phyloP scores from a whole-genome alignment of 2,329 filamentous ascomycete genomes.

The Pseudohalonectria lignicola region DNA sequence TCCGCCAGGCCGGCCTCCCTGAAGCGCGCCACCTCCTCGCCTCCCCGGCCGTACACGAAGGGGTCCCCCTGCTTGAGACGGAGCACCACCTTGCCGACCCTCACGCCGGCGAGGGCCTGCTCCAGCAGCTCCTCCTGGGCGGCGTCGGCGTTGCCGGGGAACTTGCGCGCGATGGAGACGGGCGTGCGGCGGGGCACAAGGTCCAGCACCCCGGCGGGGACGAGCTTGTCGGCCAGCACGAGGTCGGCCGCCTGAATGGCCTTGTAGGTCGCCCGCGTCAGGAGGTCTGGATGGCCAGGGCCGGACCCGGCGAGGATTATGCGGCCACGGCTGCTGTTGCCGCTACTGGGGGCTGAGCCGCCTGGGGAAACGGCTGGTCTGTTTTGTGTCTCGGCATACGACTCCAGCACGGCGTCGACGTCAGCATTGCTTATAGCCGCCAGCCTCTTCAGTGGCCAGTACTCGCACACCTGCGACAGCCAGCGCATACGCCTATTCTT shows the following conservation, averaged over 20 bases:
- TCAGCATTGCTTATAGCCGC: conserved; percentile 72
- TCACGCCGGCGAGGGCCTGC: conserved; percentile 58
- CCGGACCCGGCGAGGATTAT: conserved; percentile 88
- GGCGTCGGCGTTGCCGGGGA: conserved; percentile 89
- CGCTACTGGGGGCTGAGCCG: conserved; percentile 8
- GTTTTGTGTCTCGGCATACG: conserved; percentile 48
- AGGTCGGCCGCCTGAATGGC: conserved; percentile 66
- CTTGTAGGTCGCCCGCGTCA: conserved; percentile 72
- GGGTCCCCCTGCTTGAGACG: conserved; percentile 94
- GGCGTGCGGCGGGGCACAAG: conserved; percentile 83
- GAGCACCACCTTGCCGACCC: conserved; percentile 65
- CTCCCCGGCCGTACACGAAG: conserved; percentile 89
- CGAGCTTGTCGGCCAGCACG: conserved; percentile 78
- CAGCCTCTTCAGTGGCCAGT: conserved; percentile 83
- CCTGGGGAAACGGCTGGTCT: no score
- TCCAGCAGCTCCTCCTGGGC: conserved; percentile 84
- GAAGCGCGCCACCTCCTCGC: conserved; percentile 87
- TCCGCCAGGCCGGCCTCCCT: conserved; percentile 56
- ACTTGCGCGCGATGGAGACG: conserved; percentile 90
- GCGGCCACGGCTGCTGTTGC: conserved; percentile 35
- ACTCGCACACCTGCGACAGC: conserved; percentile 95
- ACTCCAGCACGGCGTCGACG: conserved; percentile 62
- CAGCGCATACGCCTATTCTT: conserved; percentile 81
- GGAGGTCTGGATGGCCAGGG: conserved; percentile 82
- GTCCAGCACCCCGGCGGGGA: conserved; percentile 74